Conservation (phyloP, 2,329 filamentous ascomycete species). For the Beauveria pseudobassiana region DNA sequence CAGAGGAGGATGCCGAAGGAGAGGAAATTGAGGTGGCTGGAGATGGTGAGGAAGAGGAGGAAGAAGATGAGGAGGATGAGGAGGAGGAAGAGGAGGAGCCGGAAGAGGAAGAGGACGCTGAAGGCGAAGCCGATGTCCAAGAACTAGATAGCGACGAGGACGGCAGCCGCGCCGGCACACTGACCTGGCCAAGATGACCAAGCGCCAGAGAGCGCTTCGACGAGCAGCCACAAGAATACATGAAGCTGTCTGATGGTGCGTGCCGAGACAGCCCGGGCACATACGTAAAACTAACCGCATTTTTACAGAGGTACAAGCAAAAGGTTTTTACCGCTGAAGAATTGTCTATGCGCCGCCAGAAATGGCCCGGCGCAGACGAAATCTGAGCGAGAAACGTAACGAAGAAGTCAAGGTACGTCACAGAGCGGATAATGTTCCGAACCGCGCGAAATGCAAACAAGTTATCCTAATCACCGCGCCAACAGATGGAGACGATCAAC, state of each 20-base stretch:
- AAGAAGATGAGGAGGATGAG: constrained; percentile 29
- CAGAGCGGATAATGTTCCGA: not conserved
- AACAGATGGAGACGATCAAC: constrained; percentile 82
- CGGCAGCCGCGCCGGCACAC: constrained; percentile 42
- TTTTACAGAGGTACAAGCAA: constrained; percentile 52
- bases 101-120: constrained; percentile 28
- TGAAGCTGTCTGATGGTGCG: constrained; percentile 55
- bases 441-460: not conserved
- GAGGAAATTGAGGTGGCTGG: constrained; percentile 36
- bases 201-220: constrained; percentile 54
- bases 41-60: constrained; percentile 31
- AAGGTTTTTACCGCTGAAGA: constrained; percentile 56
- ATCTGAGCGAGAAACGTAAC: constrained; percentile 57
- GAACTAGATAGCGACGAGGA: constrained; percentile 36
- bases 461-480: not conserved
- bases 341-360: constrained; percentile 54
- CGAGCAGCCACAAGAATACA: constrained; percentile 44
- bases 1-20: constrained; percentile 39
- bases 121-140: constrained; percentile 30
- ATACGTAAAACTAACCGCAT: constrained; percentile 14
- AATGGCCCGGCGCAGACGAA: constrained; percentile 53
- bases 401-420: constrained; percentile 53
- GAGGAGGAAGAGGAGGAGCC: constrained; percentile 30
- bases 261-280: not conserved
- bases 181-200: constrained; percentile 53